Conservation (phyloP, 176 grass and related monocot genomes). For the Pontederia paniculata region DNA sequence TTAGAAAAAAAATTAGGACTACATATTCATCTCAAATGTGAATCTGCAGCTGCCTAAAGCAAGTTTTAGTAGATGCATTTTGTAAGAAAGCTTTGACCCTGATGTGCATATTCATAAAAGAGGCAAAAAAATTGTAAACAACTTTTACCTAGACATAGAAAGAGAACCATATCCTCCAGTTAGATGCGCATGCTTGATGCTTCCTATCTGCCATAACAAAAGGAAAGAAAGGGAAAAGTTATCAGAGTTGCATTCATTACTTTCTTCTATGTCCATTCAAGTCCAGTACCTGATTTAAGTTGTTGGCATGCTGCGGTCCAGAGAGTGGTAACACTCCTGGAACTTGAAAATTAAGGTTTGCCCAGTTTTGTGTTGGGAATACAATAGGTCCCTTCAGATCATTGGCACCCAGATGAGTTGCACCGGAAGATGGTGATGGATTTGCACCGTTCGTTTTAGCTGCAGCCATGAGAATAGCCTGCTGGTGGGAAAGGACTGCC, state of each 20-base stretch:
- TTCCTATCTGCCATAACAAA: slow-evolving; percentile 2
- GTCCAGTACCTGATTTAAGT: neutral
- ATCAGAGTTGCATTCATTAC: neutral
- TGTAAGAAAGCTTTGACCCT: neutral
- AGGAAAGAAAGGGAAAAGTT: neutral
- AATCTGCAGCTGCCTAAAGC: neutral
- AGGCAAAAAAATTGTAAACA: neutral
- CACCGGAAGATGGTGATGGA: slow-evolving; percentile 1
- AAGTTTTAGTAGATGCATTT: neutral
- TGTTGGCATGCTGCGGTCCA: neutral
- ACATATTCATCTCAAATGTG: too few relatives aligned
- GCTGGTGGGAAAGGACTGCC: slow-evolving; percentile 28
- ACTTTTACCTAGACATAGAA: slow-evolving; percentile 18
- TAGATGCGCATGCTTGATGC: neutral
- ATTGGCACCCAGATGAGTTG: slow-evolving; percentile 14
- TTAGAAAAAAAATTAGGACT: too few relatives aligned
- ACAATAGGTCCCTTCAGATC: slow-evolving; percentile 5
- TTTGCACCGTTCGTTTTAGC: slow-evolving; percentile 7
- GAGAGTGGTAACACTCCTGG: slow-evolving; percentile 9
- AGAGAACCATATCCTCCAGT: slow-evolving; percentile 15
- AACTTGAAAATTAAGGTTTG: slow-evolving; percentile 20
- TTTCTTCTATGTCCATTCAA: neutral
- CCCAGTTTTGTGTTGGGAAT: slow-evolving; percentile 21
- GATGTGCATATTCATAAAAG: neutral
- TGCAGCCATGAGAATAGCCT: slow-evolving; percentile 21